A percentile compares a stretch with the other conserved stretches of the same genome.
phyloP scores from a whole-genome alignment of 2,329 filamentous ascomycete species.

The Leptographium wingfieldii region DNA sequence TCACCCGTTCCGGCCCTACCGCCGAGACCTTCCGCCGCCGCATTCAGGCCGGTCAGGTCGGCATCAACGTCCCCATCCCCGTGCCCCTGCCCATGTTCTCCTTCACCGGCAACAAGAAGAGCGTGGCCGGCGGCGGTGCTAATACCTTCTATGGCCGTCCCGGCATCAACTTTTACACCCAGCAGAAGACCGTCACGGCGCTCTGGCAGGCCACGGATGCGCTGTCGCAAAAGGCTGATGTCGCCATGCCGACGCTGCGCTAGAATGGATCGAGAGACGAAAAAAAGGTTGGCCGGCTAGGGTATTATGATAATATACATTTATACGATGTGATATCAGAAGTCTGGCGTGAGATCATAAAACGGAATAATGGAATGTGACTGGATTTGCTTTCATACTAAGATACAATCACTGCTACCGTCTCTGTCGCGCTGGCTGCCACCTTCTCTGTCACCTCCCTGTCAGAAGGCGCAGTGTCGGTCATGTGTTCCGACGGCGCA shows the following conservation, averaged over 20 bases:
- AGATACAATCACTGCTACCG: too few relatives aligned
- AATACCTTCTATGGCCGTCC: constrained; percentile 94
- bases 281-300: background rate
- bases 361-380: background rate
- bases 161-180: constrained; percentile 89
- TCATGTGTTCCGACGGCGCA: background rate
- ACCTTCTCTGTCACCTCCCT: background rate
- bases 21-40: constrained; percentile 67
- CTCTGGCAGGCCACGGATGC: constrained; percentile 82
- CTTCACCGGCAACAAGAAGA: constrained; percentile 74
- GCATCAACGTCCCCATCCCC: constrained; percentile 73
- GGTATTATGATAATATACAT: background rate
- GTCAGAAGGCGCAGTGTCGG: background rate
- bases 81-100: constrained; percentile 60
- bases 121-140: constrained; percentile 77
- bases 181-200: constrained; percentile 93
- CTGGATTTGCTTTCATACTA: too few relatives aligned
- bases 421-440: background rate
- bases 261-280: constrained; percentile 1
- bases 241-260: constrained; percentile 60
- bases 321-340: background rate
- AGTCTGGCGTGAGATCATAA: background rate
- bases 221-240: constrained; percentile 69
- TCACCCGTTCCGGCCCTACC: constrained; percentile 65
- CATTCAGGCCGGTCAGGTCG: constrained; percentile 79